Conservation (phyloP, 306 rosid species). For the Rosa persica region DNA sequence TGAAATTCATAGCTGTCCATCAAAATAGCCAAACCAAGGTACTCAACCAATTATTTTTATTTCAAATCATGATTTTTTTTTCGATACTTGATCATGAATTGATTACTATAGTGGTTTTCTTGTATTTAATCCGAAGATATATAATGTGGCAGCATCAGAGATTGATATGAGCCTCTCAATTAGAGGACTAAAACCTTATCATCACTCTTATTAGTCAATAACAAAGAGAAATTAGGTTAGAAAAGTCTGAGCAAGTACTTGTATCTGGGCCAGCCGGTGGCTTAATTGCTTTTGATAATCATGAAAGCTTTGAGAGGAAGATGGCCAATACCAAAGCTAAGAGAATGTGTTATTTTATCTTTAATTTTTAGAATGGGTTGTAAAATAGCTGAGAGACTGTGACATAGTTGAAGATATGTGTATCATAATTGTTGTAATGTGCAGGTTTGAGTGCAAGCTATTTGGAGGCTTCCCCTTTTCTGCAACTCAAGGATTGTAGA, state of each 20-base stretch:
- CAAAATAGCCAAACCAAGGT: constrained; percentile 60
- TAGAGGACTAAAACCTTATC: constrained; percentile 5
- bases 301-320: constrained; percentile 3
- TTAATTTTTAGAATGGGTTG: too few relatives aligned
- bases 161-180: neutral
- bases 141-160: neutral
- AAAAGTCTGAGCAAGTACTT: constrained; percentile 16
- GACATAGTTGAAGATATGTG: too few relatives aligned
- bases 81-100: neutral
- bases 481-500: too few relatives aligned
- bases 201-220: neutral
- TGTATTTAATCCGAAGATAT: neutral
- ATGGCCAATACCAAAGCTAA: constrained; percentile 8
- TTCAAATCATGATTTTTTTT: neutral
- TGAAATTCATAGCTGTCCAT: constrained; percentile 56
- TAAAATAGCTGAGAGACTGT: too few relatives aligned
- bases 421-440: too few relatives aligned
- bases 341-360: neutral
- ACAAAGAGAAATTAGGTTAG: constrained; percentile 37
- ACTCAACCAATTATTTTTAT: neutral
- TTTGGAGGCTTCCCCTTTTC: too few relatives aligned
- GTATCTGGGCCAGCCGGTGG: constrained; percentile 19
- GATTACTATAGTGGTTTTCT: neutral
- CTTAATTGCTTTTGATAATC: constrained; percentile 13
- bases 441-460: too few relatives aligned